Evolutionary conservation across 2,329 filamentous ascomycete species (phyloP).

Genomic region (Podosphaera fusca): DNA sequence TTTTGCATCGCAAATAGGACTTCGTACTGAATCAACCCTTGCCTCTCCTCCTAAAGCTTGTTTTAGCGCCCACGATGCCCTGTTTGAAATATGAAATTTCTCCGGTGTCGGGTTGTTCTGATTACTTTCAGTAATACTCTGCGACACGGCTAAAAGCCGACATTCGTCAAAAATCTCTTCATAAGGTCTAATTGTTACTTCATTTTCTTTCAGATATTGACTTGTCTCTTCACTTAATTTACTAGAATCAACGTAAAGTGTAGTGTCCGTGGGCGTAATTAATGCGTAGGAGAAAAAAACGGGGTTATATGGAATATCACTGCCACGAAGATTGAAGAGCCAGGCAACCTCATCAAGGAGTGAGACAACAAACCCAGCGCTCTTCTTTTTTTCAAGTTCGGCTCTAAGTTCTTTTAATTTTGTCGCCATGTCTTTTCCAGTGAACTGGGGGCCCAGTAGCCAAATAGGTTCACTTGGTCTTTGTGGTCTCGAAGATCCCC

Average conservation of each 20-base stretch:
- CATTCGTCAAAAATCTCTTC: constrained; percentile 58
- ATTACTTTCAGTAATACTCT: constrained; percentile 17
- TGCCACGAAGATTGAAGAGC: constrained; percentile 93
- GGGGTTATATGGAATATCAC: constrained; percentile 90
- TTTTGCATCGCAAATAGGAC: constrained; percentile 75
- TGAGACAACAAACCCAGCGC: constrained; percentile 67
- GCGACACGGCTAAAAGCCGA: constrained; percentile 32
- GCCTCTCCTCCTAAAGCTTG: constrained; percentile 67
- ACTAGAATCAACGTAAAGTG: constrained; percentile 60
- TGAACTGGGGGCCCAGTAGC: constrained; percentile 46
- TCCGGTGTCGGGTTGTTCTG: constrained; percentile 13
- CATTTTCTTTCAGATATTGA: constrained; percentile 43
- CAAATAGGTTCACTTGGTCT: constrained; percentile 56
- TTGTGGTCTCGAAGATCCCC: constrained; percentile 50
- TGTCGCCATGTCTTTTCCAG: constrained; percentile 59
- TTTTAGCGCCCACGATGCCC: constrained; percentile 80
- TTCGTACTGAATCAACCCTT: constrained; percentile 66
- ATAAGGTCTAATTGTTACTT: constrained; percentile 62
- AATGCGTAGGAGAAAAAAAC: constrained; percentile 96
- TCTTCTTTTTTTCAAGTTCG: constrained; percentile 76
- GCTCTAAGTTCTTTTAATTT: constrained; percentile 79
- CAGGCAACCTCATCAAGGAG: constrained; percentile 94
- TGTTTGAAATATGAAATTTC: constrained; percentile 72
- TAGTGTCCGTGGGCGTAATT: constrained; percentile 53
- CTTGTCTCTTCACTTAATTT: constrained; percentile 51